Evolutionary conservation across 179 eudicot genomes (phyloP).

Genomic region (Gypsophila paniculata): DNA sequence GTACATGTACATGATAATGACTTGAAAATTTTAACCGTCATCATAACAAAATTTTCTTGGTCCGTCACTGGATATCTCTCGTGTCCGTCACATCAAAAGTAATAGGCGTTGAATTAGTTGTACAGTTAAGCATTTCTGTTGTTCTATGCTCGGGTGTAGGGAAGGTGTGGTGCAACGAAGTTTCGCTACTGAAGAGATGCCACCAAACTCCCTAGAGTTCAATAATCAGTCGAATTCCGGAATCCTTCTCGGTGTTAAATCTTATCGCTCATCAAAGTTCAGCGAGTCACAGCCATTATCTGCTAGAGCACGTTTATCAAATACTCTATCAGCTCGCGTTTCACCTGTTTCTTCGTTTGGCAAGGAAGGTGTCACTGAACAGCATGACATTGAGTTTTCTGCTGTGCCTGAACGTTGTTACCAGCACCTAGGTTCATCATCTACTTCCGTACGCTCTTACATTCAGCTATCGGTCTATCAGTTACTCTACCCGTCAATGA

Average conservation of each 20-base stretch:
- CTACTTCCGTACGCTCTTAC: constrained; percentile 22
- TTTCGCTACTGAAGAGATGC: constrained; percentile 34
- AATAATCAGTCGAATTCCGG: constrained; percentile 15
- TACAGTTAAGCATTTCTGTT: constrained; percentile 8
- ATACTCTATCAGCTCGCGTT: constrained; percentile 32
- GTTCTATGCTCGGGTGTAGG: constrained; percentile 32
- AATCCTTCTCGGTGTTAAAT: constrained; percentile 21
- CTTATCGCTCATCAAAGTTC: constrained; percentile 31
- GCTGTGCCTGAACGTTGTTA: constrained; percentile 20
- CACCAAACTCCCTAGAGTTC: constrained; percentile 26
- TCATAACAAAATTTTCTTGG: too few relatives aligned
- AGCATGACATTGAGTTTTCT: constrained; percentile 29
- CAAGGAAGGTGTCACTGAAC: constrained; percentile 26
- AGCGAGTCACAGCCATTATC: constrained; percentile 37
- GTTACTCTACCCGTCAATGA: neutral
- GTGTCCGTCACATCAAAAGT: too few relatives aligned
- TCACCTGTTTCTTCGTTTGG: constrained; percentile 26
- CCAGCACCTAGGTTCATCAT: constrained; percentile 31
- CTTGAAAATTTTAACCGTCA: too few relatives aligned
- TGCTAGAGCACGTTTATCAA: constrained; percentile 10
- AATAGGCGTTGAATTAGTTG: too few relatives aligned
- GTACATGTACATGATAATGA: too few relatives aligned
- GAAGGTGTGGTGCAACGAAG: constrained; percentile 38
- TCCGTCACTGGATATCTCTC: too few relatives aligned
- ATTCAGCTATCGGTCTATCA: neutral